Evolutionary conservation across 495 filamentous ascomycete genomes (phyloP), one percentile per base, ranked within the genome.

Genomic region (Collariella sp.): DNA sequence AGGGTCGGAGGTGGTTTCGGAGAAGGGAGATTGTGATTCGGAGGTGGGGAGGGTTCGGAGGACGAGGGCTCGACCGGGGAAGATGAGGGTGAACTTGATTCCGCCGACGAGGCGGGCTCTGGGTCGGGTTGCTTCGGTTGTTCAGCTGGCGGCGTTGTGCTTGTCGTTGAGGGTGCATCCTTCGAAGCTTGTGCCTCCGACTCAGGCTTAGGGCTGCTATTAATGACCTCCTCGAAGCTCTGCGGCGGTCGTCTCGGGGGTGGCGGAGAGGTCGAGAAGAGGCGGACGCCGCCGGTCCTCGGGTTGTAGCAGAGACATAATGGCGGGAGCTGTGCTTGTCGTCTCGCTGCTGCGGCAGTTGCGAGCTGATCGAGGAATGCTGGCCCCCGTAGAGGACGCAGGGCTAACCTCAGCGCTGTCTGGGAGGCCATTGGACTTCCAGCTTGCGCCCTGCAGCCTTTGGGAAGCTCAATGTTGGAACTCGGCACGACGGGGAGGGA

Each of bases 341-440:
- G 44, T 35, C 13, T 54, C 19, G 23, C 38, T 4, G 13, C 29
- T 45, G 44, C 47, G 3, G 46, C 49, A 1, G 54, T 24, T 10
- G 46, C 46, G 34, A 63, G 40, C 38, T 59, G 62, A 50, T 60
- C 35, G 41, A 59, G 31, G 29, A 64, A 40, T 47, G 56, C 11
- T 42, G 45, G 49, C 26, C 59, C 39, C 53, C 57, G 54, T 20
- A 46, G 33, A 18, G 62, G 63, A 40, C 63, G 65, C 54, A 54
- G 63, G 50, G 63, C 65, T 23, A 66, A 54, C 24, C 58, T 61
- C 22, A 67, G 19, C 34, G 61, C 63, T 61, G 61, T 50, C 46
- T 54, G 57, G 41, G 63, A 46, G 35, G 65, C 60, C 65, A 67
- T 67, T 61, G 61, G 52, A 52, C 61, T 57, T 54, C 40, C 23